phyloP scores from a whole-genome alignment of 768 basidiomycete species.

The Boletales sp. region DNA sequence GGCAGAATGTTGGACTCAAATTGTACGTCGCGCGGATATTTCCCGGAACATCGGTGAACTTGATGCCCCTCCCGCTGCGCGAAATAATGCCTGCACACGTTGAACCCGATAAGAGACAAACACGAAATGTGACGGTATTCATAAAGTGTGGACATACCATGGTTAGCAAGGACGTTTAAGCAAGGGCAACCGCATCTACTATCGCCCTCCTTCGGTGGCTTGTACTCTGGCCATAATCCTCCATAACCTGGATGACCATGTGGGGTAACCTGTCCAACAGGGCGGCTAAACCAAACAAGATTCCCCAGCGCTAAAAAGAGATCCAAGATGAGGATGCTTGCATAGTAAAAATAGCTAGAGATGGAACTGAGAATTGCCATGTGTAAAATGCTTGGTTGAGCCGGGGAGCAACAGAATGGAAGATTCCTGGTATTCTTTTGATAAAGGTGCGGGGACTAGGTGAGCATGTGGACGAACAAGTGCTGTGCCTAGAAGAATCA shows the following conservation, averaged over 20 bases:
- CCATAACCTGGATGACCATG: conserved; percentile 49
- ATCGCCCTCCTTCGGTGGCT: conserved; percentile 55
- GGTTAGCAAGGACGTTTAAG: conserved; percentile 77
- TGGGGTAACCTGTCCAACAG: conserved; percentile 50
- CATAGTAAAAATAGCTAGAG: background rate
- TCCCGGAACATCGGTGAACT: conserved; percentile 42
- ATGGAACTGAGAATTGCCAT: conserved; percentile 10
- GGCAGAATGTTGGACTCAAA: conserved; percentile 63
- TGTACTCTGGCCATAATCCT: conserved; percentile 68
- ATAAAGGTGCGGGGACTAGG: no score
- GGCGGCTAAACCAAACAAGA: conserved; percentile 21
- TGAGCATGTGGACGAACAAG: no score
- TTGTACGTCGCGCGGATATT: conserved; percentile 58
- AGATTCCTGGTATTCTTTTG: no score
- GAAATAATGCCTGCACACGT: conserved; percentile 39
- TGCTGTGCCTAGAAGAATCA: no score
- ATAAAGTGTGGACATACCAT: conserved; percentile 55
- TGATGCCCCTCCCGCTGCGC: conserved; percentile 64
- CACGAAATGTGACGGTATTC: conserved; percentile 22
- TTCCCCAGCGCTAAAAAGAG: conserved; percentile 14
- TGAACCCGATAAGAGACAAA: no score
- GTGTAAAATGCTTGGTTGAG: no score
- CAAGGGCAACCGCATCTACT: conserved; percentile 71
- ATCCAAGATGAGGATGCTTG: conserved; percentile 7
- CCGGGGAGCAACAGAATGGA: no score